These are phyloP conservation scores for Kingdonia uniflora DNA, from an alignment of 164 flowering plant species.

Conservation along the genomic window DNA sequence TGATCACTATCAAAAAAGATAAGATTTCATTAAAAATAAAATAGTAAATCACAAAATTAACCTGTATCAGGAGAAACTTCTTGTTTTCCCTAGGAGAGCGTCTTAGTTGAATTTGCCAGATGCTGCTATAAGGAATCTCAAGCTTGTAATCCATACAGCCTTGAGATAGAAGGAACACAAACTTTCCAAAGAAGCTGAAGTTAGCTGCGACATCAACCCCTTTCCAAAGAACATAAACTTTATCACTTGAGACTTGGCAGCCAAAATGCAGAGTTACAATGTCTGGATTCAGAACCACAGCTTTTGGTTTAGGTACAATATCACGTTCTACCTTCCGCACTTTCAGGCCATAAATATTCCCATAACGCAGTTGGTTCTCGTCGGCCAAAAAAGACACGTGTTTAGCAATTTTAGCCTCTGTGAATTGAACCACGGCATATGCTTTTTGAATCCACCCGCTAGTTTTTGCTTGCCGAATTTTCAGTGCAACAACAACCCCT, in stretches of 20 bases:
- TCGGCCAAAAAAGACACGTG: conserved; percentile 21
- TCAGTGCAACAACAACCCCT: conserved; percentile 48
- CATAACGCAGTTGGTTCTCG: conserved; percentile 23
- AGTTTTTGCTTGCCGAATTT: conserved; percentile 24
- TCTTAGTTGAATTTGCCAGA: conserved; percentile 61
- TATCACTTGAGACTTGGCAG: conserved; percentile 46
- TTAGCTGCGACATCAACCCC: conserved; percentile 24
- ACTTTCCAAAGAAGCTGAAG: conserved; percentile 30
- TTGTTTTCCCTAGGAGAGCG: conserved; percentile 20
- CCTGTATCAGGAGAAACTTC: conserved; percentile 69
- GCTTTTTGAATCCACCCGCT: conserved; percentile 15
- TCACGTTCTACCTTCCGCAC: conserved; percentile 36
- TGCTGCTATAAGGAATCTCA: conserved; percentile 45
- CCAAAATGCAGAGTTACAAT: conserved; percentile 39
- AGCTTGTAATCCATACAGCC: conserved; percentile 15
- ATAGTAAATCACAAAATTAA: conserved; percentile 7
- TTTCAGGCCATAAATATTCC: conserved; percentile 24
- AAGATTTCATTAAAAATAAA: too few relatives aligned
- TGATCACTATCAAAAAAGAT: not conserved
- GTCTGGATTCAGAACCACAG: conserved; percentile 24
- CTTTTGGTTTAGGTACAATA: conserved; percentile 45
- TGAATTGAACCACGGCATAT: conserved; percentile 66
- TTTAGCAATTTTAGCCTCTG: conserved; percentile 20
- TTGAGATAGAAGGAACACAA: conserved; percentile 16
- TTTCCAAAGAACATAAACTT: conserved; percentile 40